Base-by-base conservation (phyloP, 129 eudicot genomes). In the Rutidosis leptorrhynchoides region DNA sequence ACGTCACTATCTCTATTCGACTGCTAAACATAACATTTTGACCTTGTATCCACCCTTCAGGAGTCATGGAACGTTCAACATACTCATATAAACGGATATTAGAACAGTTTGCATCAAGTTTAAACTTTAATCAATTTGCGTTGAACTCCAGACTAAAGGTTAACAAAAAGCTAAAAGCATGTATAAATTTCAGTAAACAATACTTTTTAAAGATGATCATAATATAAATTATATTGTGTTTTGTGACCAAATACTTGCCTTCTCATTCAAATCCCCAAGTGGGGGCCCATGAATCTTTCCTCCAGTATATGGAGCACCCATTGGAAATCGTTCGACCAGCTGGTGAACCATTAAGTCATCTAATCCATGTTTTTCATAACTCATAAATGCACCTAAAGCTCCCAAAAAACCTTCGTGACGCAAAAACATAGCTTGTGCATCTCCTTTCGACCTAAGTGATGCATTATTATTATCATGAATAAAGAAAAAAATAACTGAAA, bases 301-400 rank as follows among this genome's bases (percentile, higher is more conserved):
- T 59, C 99, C 99, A 25, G 78, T 80, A 75, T 89, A 94, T 32
- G 99, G 95, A 64, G 99, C 97, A 64, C 97, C 99, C 97, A 94
- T 88, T 35, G 99, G 99, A 83, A 94, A 94, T 69, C 99, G 79
- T 72, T 94, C 99, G 62, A 94, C 99, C 65, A 94, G 70, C 54
- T 94, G 99, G 79, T 94, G 99, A 54, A 86, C 99, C 95, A 86
- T 89, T 58, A 94, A 75, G 75, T 94, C 97, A 81, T 94, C 99
- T 53, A 94, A 69, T 63, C 99, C 99, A 81, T 94, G 99, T 52
- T 89, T 89, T 63, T 94, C 97, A 54, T 94, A 89, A 83, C 97
- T 94, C 96, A 94, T 88, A 78, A 94, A 94, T 60, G 99, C 99
- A 69, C 99, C 99, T 77, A 94, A 81, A 66, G 97, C 99, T 65